Percentiles rank a stretch among this genome's conserved stretches.
Evolutionary conservation across 2,329 filamentous ascomycete species (phyloP).

Genomic region (Hypoxylon sp.): DNA sequence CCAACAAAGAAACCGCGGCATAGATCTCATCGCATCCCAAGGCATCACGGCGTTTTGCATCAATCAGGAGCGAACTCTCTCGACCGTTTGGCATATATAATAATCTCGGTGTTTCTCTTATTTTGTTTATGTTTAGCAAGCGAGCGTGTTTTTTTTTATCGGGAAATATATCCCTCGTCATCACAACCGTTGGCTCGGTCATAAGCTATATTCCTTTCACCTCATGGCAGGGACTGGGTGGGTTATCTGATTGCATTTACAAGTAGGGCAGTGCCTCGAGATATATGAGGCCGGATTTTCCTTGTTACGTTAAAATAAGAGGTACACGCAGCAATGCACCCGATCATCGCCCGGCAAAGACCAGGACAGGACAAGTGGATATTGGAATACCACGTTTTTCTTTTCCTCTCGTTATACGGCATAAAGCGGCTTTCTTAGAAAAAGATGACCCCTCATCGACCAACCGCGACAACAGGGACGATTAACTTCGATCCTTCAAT

Average conservation of each 20-base stretch:
- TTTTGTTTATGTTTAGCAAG: slow-evolving; percentile 56
- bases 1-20: slow-evolving; percentile 47
- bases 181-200: slow-evolving; percentile 66
- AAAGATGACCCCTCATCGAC: slow-evolving; percentile 56
- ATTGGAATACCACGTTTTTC: slow-evolving; percentile 58
- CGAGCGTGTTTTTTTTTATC: slow-evolving; percentile 57
- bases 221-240: slow-evolving; percentile 69
- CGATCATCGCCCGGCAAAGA: slow-evolving; percentile 61
- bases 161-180: slow-evolving; percentile 50
- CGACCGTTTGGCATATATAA: slow-evolving; percentile 49
- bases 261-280: slow-evolving; percentile 63
- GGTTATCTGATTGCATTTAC: slow-evolving; percentile 69
- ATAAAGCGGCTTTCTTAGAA: slow-evolving; percentile 61
- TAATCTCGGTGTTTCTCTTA: slow-evolving; percentile 50
- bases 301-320: slow-evolving; percentile 63
- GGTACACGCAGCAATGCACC: slow-evolving; percentile 76
- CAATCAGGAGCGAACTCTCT: slow-evolving; percentile 53
- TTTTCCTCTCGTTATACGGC: slow-evolving; percentile 55
- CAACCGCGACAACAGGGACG: slow-evolving; percentile 50
- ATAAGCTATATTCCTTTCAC: slow-evolving; percentile 58
- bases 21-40: slow-evolving; percentile 47
- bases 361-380: slow-evolving; percentile 63
- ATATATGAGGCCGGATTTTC: slow-evolving; percentile 63
- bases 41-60: slow-evolving; percentile 55
- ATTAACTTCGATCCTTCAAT: slow-evolving; percentile 41